phyloP scores from a whole-genome alignment of 1,139 yeast genomes.

The Arxiozyma telluris region DNA sequence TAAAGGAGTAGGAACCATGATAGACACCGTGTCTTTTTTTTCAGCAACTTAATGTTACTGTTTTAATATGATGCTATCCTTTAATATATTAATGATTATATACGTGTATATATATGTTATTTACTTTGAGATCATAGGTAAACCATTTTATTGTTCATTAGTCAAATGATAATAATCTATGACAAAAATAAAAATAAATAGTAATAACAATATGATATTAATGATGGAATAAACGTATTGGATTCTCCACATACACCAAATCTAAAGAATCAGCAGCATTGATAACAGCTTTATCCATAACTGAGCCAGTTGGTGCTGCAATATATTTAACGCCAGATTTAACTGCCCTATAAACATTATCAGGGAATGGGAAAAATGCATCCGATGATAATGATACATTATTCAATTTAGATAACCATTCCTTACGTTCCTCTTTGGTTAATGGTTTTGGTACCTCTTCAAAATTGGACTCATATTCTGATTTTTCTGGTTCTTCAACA shows the following conservation, averaged over 20 bases:
- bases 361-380: slow-evolving; percentile 99
- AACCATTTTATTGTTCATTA: no score
- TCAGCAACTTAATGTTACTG: no score
- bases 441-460: slow-evolving; percentile 75
- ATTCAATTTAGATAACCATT: slow-evolving; percentile 71
- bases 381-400: slow-evolving; percentile 91
- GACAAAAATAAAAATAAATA: neutral
- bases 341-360: slow-evolving; percentile 94
- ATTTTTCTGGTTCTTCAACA: slow-evolving; percentile 81
- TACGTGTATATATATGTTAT: neutral
- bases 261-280: slow-evolving; percentile 88
- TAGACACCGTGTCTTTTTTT: no score
- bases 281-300: slow-evolving; percentile 93
- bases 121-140: neutral
- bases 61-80: neutral
- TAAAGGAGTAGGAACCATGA: neutral
- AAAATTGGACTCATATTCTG: slow-evolving; percentile 86
- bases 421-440: slow-evolving; percentile 72
- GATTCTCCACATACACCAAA: slow-evolving; percentile 86
- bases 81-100: neutral
- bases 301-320: slow-evolving; percentile 97
- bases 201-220: slow-evolving; percentile 29
- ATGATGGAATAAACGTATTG: slow-evolving; percentile 96
- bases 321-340: slow-evolving; percentile 91
- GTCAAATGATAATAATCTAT: neutral